Evolutionary conservation across 139 green algal species (phyloP), one percentile per base, ranked within the genome.

Genomic region (Astrephomene gubernaculifera): DNA sequence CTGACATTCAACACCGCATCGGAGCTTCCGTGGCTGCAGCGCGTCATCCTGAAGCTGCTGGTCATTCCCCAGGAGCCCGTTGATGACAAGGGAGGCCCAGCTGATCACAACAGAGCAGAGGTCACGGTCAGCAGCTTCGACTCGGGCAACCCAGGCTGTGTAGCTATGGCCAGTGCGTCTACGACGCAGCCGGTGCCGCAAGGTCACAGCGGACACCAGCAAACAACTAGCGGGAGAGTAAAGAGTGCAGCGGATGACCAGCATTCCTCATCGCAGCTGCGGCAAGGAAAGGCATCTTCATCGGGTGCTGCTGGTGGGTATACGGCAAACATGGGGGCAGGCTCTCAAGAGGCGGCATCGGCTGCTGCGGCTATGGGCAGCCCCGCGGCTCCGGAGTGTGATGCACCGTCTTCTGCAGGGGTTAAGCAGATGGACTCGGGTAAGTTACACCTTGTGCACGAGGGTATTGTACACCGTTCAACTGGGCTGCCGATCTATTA

Each of bases 21-120:
- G 9, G 63, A 84, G 78, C 43, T 52, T 52, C 43, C 78, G 31
- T 84, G 78, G 61, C 22, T 84, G 41, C 78, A 84, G 78, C 78
- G 78, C 78, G n/a, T 84, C 5, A 74, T 49, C 7, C 33, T 84
- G 9, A 84, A 74, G 33, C 63, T 84, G 41, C 31, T 84, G 10
- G 78, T 74, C 3, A 36, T 84, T 22, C 78, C 41, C 22, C 64
- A 49, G 43, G 78, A 21, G 61, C 61, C 78, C 25, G 78, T 84
- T 84, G 78, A 84, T 84, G 78, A 67, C 61, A 74, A 64, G 22
- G 78, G 63, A 49, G 63, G 63, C n/a, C 31, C 43, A 9, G 2
- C 35, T n/a, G 63, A 44, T 4, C 29, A 64, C 21, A 52, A 41
- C 4, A 65, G 78, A 52, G n/a, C 76, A 2, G 64, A 64, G 31